A percentile compares a stretch with the other conserved stretches of the same genome.
Evolutionary conservation across 257 asterid genomes (phyloP).

Genomic region (Solanum raphanifolium): DNA sequence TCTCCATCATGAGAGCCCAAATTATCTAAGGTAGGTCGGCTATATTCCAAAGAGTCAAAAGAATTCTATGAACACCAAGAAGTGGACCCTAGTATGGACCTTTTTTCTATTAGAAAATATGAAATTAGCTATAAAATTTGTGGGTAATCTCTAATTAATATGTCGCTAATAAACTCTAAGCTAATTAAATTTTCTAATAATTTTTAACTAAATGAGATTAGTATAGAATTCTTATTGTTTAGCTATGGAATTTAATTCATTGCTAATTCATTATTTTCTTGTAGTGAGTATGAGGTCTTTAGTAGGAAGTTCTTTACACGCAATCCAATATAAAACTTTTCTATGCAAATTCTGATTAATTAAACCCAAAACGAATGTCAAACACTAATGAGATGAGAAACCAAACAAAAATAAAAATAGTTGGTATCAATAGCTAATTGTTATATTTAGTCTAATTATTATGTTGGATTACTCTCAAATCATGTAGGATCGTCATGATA

Average conservation of each 20-base stretch:
- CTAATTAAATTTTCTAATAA: background rate
- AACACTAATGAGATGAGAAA: background rate
- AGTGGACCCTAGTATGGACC: background rate
- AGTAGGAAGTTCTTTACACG: background rate
- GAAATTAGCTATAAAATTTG: background rate
- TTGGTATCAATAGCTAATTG: background rate
- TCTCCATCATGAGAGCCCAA: background rate
- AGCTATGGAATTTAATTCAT: background rate
- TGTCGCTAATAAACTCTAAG: background rate
- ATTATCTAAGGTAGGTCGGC: background rate
- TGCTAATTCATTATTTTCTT: background rate
- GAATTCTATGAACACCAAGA: background rate
- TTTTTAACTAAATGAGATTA: background rate
- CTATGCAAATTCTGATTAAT: background rate
- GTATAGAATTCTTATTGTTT: background rate
- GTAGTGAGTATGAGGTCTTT: background rate
- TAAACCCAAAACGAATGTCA: background rate
- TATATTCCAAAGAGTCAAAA: background rate
- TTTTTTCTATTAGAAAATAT: background rate
- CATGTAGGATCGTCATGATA: background rate
- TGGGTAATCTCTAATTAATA: background rate
- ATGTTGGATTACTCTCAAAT: background rate
- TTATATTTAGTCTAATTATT: background rate
- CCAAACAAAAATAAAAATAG: background rate
- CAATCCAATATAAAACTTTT: background rate